A percentile compares a stretch with the other conserved stretches of the same genome.
These are phyloP conservation scores for Aspergillus transmontanensis DNA, from an alignment of 2,329 filamentous ascomycete species.

Conservation along the genomic window DNA sequence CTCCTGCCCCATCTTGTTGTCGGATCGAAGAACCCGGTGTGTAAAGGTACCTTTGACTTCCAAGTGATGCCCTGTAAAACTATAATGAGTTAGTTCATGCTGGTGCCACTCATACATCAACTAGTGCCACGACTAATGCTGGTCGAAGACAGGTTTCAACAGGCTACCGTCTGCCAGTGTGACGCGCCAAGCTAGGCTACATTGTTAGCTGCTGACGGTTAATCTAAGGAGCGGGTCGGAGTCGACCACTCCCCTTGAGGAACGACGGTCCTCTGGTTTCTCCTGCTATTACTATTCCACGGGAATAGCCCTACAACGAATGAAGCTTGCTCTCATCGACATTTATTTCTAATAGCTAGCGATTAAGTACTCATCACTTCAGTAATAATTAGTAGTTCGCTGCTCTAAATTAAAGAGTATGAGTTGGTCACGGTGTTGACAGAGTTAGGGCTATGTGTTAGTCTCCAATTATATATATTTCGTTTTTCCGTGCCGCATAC, in stretches of 20 bases:
- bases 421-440: not conserved
- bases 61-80: not conserved
- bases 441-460: not conserved
- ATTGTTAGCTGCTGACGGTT: not conserved
- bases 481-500: not conserved
- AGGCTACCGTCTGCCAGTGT: conserved; percentile 1
- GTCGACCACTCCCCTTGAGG: not conserved
- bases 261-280: not conserved
- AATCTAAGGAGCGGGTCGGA: not conserved
- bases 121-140: conserved; percentile 1
- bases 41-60: not conserved
- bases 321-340: not conserved
- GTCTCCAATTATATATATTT: not conserved
- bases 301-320: not conserved
- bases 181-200: conserved; percentile 8
- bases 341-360: not conserved
- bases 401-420: no score
- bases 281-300: not conserved
- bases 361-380: not conserved
- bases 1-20: no score
- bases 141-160: not conserved
- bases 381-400: no score
- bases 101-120: conserved; percentile 1
- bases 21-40: not conserved
- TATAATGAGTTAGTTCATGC: not conserved